A percentile compares a stretch with the other conserved stretches of the same genome.
phyloP scores from a whole-genome alignment of 768 basidiomycete genomes.

The Leucosporidium yakuticum region DNA sequence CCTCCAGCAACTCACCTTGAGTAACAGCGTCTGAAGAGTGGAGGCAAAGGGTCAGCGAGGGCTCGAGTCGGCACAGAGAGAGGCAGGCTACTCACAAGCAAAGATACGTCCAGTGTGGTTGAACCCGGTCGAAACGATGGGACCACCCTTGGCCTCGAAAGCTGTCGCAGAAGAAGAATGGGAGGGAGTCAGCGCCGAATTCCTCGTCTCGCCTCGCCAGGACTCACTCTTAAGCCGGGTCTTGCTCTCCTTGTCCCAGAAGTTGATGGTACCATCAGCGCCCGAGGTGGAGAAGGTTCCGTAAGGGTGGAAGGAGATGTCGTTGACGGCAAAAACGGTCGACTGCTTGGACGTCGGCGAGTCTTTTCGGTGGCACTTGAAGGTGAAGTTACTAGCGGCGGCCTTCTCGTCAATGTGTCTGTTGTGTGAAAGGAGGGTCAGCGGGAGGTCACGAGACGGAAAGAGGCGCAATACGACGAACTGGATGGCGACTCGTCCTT shows the following conservation, averaged over 20 bases:
- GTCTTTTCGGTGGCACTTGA: slow-evolving; percentile 69
- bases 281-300: slow-evolving; percentile 51
- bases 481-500: slow-evolving; percentile 88
- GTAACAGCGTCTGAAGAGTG: too few relatives aligned
- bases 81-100: too few relatives aligned
- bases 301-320: slow-evolving; percentile 77
- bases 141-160: not conserved
- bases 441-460: too few relatives aligned
- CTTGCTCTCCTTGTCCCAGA: too few relatives aligned
- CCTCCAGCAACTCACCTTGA: not conserved
- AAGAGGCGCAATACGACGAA: slow-evolving; percentile 48
- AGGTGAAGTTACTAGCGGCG: slow-evolving; percentile 63
- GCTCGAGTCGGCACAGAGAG: not conserved
- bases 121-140: not conserved
- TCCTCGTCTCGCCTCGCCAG: not conserved
- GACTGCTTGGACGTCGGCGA: slow-evolving; percentile 53
- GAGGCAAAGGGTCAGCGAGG: not conserved
- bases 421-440: too few relatives aligned
- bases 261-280: not conserved
- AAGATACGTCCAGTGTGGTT: not conserved
- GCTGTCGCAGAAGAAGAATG: not conserved
- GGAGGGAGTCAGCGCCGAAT: not conserved
- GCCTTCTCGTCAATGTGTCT: too few relatives aligned
- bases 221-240: not conserved
- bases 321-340: slow-evolving; percentile 74